These are phyloP conservation scores for Microbotryum lychnidis-dioicae DNA, from an alignment of 1,284 basidiomycete genomes.

Conservation along the genomic window DNA sequence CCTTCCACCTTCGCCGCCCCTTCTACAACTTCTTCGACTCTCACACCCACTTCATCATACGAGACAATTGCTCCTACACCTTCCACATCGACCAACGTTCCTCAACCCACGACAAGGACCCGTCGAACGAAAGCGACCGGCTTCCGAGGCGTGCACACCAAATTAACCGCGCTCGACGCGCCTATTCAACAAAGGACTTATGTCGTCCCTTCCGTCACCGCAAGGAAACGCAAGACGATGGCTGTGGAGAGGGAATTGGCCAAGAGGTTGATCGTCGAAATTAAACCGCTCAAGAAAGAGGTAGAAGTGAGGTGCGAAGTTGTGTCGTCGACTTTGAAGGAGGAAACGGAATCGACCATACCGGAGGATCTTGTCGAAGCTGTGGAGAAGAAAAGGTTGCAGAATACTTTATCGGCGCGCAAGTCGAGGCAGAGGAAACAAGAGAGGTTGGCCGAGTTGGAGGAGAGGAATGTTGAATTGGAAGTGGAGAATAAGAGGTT, in stretches of 20 bases:
- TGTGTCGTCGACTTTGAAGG: too few species aligned
- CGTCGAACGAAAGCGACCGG: constrained; percentile 12
- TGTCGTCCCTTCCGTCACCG: constrained; percentile 50
- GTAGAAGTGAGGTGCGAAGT: constrained; percentile 3
- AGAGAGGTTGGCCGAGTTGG: constrained; percentile 57
- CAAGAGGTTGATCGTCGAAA: constrained; percentile 35
- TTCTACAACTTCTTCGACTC: constrained; percentile 34
- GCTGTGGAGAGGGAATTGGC: constrained; percentile 42
- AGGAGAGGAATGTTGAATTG: constrained; percentile 46
- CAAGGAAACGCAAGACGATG: constrained; percentile 52
- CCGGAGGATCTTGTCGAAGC: constrained; percentile 45
- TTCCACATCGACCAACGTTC: not conserved
- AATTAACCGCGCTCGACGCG: constrained; percentile 25
- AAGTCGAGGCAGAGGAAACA: constrained; percentile 65
- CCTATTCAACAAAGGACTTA: constrained; percentile 47
- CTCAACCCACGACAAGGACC: too few species aligned
- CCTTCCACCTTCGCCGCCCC: constrained; percentile 28
- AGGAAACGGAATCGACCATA: constrained; percentile 1
- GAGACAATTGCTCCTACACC: not conserved
- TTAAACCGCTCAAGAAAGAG: not conserved
- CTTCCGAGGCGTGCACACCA: constrained; percentile 13
- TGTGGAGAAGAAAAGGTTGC: constrained; percentile 64
- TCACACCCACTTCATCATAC: not conserved
- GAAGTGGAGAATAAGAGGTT: constrained; percentile 6
- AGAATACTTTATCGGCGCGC: constrained; percentile 69